phyloP scores from a whole-genome alignment of 768 basidiomycete species.

The Grammothele lineata region DNA sequence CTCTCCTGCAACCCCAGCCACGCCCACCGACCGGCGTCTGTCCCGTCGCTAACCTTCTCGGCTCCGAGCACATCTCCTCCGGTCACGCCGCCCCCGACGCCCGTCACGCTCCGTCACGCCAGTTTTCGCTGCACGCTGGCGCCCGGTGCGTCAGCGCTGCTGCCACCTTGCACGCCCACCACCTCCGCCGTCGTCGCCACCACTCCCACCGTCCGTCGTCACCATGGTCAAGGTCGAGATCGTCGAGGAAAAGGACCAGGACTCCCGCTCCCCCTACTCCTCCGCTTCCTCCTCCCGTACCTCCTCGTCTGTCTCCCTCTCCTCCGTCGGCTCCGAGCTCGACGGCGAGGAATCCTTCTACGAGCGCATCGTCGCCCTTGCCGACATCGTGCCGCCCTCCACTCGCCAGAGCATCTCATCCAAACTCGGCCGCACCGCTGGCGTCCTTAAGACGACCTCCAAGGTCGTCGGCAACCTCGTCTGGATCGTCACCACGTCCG shows the following conservation, averaged over 20 bases:
- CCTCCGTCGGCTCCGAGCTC: slow-evolving; percentile 70
- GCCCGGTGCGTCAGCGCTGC: neutral
- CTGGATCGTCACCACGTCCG: slow-evolving; percentile 94
- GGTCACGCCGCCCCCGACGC: no score
- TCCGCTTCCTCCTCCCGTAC: slow-evolving; percentile 73
- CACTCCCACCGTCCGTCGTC: slow-evolving; percentile 3
- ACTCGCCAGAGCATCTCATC: slow-evolving; percentile 75
- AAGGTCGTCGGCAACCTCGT: slow-evolving; percentile 83
- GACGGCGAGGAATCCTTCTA: slow-evolving; percentile 77
- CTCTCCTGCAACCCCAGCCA: no score
- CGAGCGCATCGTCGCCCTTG: slow-evolving; percentile 87
- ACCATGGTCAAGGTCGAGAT: slow-evolving; percentile 93
- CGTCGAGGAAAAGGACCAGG: slow-evolving; percentile 75
- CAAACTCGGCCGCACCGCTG: slow-evolving; percentile 53
- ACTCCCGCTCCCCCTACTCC: slow-evolving; percentile 60
- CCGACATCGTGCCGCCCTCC: slow-evolving; percentile 91
- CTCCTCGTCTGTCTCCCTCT: slow-evolving; percentile 68
- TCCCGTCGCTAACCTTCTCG: slow-evolving; percentile 12
- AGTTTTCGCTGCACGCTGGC: neutral
- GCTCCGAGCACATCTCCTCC: slow-evolving; percentile 10
- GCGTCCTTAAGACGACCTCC: slow-evolving; percentile 60
- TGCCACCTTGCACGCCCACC: neutral
- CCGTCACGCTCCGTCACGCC: slow-evolving; percentile 8
- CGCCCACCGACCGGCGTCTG: no score
- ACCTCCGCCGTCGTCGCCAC: slow-evolving; percentile 7